These are phyloP conservation scores for Zizania palustris DNA, from an alignment of 202 grass and related monocot species.

Conservation along the genomic window DNA sequence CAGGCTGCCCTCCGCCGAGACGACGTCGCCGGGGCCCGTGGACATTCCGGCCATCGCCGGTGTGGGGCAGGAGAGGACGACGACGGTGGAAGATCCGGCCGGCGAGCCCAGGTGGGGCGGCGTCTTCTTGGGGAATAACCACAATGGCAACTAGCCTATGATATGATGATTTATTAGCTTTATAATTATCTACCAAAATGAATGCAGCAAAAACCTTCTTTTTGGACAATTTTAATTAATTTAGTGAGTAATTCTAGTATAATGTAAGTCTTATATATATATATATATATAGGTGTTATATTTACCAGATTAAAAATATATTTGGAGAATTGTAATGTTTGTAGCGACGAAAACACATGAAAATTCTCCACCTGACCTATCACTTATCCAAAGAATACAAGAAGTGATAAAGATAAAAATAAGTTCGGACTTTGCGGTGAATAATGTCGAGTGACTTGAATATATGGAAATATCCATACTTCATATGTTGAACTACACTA, in stretches of 20 bases:
- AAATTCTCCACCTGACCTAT: background rate
- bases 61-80: slow-evolving; percentile 6
- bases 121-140: slow-evolving; percentile 41
- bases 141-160: slow-evolving; percentile 17
- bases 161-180: background rate
- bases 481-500: no score
- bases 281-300: background rate
- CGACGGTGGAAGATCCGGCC: slow-evolving; percentile 36
- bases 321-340: background rate
- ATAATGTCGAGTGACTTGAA: no score
- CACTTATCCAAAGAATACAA: no score
- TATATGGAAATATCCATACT: no score
- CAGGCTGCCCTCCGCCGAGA: slow-evolving; percentile 30
- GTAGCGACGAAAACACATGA: background rate
- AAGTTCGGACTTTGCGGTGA: no score
- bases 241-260: background rate
- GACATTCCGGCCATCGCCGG: slow-evolving; percentile 32
- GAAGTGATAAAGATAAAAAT: no score
- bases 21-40: slow-evolving; percentile 4
- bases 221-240: background rate
- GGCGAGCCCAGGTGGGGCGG: slow-evolving; percentile 52
- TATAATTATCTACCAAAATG: background rate
- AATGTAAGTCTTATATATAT: background rate
- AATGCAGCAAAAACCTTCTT: background rate
- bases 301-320: background rate